A percentile compares a stretch with the other conserved stretches of the same genome.
Conservation (phyloP, 345 rosid species). For the Populus pruinosa region DNA sequence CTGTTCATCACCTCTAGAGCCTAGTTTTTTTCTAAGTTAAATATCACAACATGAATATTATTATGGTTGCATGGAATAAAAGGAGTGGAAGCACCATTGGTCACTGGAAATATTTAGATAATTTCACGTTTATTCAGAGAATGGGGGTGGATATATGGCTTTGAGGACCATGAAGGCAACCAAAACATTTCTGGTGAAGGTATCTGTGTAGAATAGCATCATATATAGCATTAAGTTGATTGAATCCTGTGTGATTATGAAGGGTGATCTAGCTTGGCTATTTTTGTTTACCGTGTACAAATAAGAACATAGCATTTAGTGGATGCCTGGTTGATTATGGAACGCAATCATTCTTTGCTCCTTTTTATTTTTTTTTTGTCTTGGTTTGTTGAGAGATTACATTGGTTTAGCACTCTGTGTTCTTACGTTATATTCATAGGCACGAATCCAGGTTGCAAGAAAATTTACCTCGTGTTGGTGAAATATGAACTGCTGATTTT, state of each 20-base stretch:
- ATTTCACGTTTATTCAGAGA: background rate
- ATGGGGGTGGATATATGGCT: background rate
- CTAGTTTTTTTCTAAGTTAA: conserved; percentile 28
- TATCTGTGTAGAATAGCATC: background rate
- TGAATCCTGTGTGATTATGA: background rate
- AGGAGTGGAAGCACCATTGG: background rate
- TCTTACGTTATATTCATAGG: background rate
- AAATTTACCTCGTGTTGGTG: too few relatives aligned
- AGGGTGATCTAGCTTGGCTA: too few relatives aligned
- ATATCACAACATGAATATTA: background rate
- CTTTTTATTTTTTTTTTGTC: background rate
- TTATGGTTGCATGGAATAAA: background rate
- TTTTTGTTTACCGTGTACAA: too few relatives aligned
- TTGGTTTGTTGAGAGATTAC: background rate
- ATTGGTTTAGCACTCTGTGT: background rate
- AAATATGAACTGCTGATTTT: too few relatives aligned
- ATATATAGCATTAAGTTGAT: background rate
- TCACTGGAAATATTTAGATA: background rate
- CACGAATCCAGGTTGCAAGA: background rate
- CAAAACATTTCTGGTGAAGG: background rate
- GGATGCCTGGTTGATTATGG: background rate
- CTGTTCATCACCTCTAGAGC: conserved; percentile 29
- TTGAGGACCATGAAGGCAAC: background rate
- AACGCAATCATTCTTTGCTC: background rate
- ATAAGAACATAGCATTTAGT: too few relatives aligned